Conservation (phyloP, 768 basidiomycete species). For the Lactarius tabidus region DNA sequence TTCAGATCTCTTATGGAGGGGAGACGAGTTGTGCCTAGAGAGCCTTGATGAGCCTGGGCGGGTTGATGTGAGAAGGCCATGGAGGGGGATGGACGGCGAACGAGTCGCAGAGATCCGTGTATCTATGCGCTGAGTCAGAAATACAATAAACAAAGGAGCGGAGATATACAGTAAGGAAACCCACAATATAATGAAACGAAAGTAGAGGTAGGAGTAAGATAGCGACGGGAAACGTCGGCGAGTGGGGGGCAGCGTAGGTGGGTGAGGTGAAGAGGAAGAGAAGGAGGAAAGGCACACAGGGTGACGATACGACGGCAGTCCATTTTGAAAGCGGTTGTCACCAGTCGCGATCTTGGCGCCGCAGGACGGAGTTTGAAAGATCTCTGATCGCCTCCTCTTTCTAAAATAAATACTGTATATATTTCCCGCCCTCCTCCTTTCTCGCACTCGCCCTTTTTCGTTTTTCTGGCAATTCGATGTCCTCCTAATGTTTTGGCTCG, state of each 20-base stretch:
- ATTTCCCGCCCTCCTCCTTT: background rate
- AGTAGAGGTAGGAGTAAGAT: background rate
- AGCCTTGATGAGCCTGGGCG: constrained; percentile 37
- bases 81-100: constrained; percentile 22
- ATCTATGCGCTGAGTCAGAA: constrained; percentile 57
- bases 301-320: constrained; percentile 14
- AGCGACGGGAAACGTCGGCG: background rate
- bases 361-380: constrained; percentile 27
- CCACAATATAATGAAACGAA: constrained; percentile 11
- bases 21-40: constrained; percentile 47
- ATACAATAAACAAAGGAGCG: constrained; percentile 9
- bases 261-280: constrained; percentile 6
- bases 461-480: background rate
- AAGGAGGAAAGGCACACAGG: constrained; percentile 18
- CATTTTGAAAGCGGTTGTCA: constrained; percentile 26
- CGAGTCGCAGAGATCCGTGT: constrained; percentile 46
- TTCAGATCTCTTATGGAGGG: constrained; percentile 74
- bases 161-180: constrained; percentile 22
- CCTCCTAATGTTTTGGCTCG: background rate
- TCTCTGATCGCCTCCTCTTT: constrained; percentile 21
- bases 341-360: constrained; percentile 27
- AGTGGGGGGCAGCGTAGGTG: constrained; percentile 6
- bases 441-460: background rate
- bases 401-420: constrained; percentile 3
- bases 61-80: constrained; percentile 53